Evolutionary conservation across 352 stramenopile genomes (phyloP), one percentile per base, ranked within the genome.

Genomic region (Globisporangium alternatum): DNA sequence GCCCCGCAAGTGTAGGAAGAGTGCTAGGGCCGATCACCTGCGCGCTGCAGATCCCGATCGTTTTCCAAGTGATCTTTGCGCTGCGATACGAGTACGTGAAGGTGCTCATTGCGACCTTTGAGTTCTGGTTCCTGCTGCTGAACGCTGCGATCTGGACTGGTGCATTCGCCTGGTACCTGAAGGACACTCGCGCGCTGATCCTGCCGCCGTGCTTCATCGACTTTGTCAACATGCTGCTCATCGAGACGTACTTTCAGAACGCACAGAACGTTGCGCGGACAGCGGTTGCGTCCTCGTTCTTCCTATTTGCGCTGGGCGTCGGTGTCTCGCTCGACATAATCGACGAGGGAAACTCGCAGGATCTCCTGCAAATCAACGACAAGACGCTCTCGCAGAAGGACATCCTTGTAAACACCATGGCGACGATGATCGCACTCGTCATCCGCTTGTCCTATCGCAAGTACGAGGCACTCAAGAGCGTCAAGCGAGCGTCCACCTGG

Each of bases 191-290:
- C 28, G 53, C 45, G 19, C n/a, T 56, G 21, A 30, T 67, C 25
- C 21, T 58, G 8, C 43, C 37, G 30, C 45, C 43, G 19, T 39
- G 25, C n/a, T 54, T 51, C n/a, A 8, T 58, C 13, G 65, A 68
- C 60, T 70, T 68, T 17, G 39, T 67, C n/a, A 51, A 68, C 39
- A 53, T 64, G 19, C 30, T 60, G 25, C 60, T 70, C 52, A 67
- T 70, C 19, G 60, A 68, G 44, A 31, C 53, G 17, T 67, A 66
- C 30, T 67, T 70, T 10, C 35, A 64, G n/a, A 56, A 66, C 44
- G n/a, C 55, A 7, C 12, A 31, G 10, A 53, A 53, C 30, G 55
- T 70, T 30, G n/a, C 22, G 17, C 4, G 52, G 15, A 47, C 43
- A 25, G 55, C 60, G 5, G 8, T 17, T 4, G 25, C 53, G 33